These are phyloP conservation scores for Leptosphaerulina australis DNA, from an alignment of 2,329 filamentous ascomycete genomes.

Conservation along the genomic window DNA sequence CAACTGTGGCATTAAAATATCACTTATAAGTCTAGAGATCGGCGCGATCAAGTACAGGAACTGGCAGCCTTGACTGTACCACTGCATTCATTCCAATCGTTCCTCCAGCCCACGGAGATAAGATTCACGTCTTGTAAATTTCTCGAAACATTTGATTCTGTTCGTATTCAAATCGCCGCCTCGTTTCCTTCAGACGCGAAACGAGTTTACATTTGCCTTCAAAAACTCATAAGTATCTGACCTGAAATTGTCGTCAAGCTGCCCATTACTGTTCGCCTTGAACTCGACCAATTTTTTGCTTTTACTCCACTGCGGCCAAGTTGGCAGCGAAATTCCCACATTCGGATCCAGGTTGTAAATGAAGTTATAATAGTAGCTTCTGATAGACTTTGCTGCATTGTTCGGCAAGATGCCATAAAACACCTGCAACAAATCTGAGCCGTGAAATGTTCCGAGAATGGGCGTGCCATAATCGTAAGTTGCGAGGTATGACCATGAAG, in stretches of 20 bases:
- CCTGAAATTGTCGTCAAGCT: conserved; percentile 59
- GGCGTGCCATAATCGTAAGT: conserved; percentile 75
- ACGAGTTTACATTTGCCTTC: conserved; percentile 27
- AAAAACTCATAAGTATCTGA: conserved; percentile 53
- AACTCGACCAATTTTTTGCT: conserved; percentile 60
- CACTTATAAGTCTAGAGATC: too few relatives aligned
- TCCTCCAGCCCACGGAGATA: too few relatives aligned
- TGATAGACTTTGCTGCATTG: conserved; percentile 64
- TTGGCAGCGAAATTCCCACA: conserved; percentile 50
- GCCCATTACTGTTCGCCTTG: conserved; percentile 42
- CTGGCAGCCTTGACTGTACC: too few relatives aligned
- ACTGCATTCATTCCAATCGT: too few relatives aligned
- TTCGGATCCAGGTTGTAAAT: conserved; percentile 75
- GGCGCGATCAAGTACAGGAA: too few relatives aligned
- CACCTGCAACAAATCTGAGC: conserved; percentile 69
- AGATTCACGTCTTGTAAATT: too few relatives aligned
- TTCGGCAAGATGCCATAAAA: conserved; percentile 70
- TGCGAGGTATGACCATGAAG: conserved; percentile 75
- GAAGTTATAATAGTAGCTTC: conserved; percentile 76
- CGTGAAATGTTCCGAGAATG: conserved; percentile 78
- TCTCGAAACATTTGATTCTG: too few relatives aligned
- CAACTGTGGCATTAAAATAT: too few relatives aligned
- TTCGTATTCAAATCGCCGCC: too few relatives aligned
- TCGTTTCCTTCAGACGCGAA: conserved; percentile 1
- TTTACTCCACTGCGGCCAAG: conserved; percentile 63